These are phyloP conservation scores for Nidula microcarpa DNA, from an alignment of 768 basidiomycete species.

Conservation along the genomic window DNA sequence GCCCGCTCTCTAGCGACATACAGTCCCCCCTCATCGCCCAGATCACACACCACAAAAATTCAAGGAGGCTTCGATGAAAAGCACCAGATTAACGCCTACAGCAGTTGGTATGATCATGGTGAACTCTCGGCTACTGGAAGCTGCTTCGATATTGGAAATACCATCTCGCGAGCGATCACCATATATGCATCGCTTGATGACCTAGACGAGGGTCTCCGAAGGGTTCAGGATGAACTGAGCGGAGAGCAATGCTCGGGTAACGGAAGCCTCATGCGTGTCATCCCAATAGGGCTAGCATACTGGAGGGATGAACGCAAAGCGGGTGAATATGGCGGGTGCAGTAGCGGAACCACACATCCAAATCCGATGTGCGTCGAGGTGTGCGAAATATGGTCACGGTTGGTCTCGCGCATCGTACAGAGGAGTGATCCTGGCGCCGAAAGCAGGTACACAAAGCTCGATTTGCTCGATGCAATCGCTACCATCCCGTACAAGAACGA, in stretches of 20 bases:
- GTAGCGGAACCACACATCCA: slow-evolving; percentile 41
- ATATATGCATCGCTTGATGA: slow-evolving; percentile 17
- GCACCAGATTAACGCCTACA: slow-evolving; percentile 30
- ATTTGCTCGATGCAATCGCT: slow-evolving; percentile 32
- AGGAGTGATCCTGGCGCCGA: slow-evolving; percentile 11
- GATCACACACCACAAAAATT: slow-evolving; percentile 4
- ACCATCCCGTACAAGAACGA: slow-evolving; percentile 30
- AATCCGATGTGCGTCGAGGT: slow-evolving; percentile 36
- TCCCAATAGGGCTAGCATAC: slow-evolving; percentile 40
- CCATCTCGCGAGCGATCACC: slow-evolving; percentile 25
- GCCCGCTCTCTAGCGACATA: slow-evolving; percentile 34
- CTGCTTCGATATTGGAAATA: slow-evolving; percentile 39
- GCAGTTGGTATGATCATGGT: slow-evolving; percentile 26
- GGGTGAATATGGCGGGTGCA: slow-evolving; percentile 27
- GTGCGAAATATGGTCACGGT: slow-evolving; percentile 35
- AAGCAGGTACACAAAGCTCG: slow-evolving; percentile 30
- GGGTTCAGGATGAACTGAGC: slow-evolving; percentile 24
- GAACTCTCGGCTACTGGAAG: slow-evolving; percentile 27
- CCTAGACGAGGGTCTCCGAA: slow-evolving; percentile 18
- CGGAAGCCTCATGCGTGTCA: slow-evolving; percentile 43
- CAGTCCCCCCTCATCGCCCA: not conserved
- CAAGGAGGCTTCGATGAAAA: slow-evolving; percentile 27
- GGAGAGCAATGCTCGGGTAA: slow-evolving; percentile 27
- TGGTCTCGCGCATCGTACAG: slow-evolving; percentile 29
- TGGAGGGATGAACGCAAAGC: slow-evolving; percentile 30